These are phyloP conservation scores for Trichoderma semiorbis DNA, from an alignment of 2,329 filamentous ascomycete genomes.

Conservation along the genomic window DNA sequence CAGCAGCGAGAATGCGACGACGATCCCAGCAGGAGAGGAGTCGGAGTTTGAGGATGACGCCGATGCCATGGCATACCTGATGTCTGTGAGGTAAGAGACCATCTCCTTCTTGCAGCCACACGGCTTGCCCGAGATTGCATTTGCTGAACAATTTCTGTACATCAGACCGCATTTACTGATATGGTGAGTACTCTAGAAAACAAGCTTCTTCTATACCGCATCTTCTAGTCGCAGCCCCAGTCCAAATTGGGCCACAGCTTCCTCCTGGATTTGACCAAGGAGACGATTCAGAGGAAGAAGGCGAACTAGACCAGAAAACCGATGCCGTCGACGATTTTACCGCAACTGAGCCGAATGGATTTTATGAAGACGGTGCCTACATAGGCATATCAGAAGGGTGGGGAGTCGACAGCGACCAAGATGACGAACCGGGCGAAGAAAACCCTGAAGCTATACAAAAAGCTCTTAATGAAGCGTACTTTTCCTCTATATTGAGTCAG, in stretches of 20 bases:
- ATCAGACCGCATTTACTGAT: constrained; percentile 40
- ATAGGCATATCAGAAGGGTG: constrained; percentile 53
- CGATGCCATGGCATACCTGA: constrained; percentile 67
- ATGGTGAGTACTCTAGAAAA: constrained; percentile 57
- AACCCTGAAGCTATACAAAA: constrained; percentile 31
- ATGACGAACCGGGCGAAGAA: constrained; percentile 26
- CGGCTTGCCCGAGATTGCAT: background rate
- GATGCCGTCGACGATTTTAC: constrained; percentile 41
- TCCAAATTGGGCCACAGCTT: constrained; percentile 50
- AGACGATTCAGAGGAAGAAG: constrained; percentile 32
- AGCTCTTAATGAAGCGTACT: constrained; percentile 63
- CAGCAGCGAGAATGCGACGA: constrained; percentile 50
- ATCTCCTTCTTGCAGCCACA: background rate
- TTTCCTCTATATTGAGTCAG: constrained; percentile 59
- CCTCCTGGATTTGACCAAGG: constrained; percentile 36
- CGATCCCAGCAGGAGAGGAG: constrained; percentile 50
- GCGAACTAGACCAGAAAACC: constrained; percentile 38
- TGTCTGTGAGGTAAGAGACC: constrained; percentile 63
- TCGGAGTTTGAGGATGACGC: constrained; percentile 64
- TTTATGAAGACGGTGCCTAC: constrained; percentile 77
- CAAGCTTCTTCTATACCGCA: constrained; percentile 73
- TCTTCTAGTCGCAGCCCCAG: constrained; percentile 61
- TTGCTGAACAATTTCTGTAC: constrained; percentile 7
- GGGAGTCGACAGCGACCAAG: constrained; percentile 30
- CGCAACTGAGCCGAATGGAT: constrained; percentile 55